These are phyloP conservation scores for Kodamaea leandrae DNA, from an alignment of 805 yeast species.

Conservation along the genomic window DNA sequence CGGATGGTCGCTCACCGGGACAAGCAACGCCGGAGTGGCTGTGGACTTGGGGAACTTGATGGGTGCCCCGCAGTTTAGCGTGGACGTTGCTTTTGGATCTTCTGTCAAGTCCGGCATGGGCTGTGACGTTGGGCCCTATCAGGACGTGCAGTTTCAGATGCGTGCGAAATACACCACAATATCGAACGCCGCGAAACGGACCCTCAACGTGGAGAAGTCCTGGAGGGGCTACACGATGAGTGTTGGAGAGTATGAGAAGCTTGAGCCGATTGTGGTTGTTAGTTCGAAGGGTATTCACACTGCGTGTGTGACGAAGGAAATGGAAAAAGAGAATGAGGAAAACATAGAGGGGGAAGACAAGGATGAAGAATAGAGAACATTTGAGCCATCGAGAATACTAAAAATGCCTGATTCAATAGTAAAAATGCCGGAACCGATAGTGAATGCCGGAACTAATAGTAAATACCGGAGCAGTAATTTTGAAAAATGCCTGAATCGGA, in stretches of 20 bases:
- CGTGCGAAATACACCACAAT: constrained; percentile 5
- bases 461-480: too few relatives aligned
- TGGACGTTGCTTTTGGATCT: background rate
- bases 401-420: too few relatives aligned
- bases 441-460: too few relatives aligned
- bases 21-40: background rate
- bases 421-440: too few relatives aligned
- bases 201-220: constrained; percentile 1
- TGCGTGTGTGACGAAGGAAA: constrained; percentile 12
- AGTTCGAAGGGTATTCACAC: constrained; percentile 5
- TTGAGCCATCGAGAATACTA: too few relatives aligned
- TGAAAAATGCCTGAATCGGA: too few relatives aligned
- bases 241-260: constrained; percentile 8
- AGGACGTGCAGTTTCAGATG: constrained; percentile 10
- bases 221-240: constrained; percentile 4
- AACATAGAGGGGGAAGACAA: too few relatives aligned
- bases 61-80: background rate
- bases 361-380: too few relatives aligned
- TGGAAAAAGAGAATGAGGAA: background rate
- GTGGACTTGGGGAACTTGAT: background rate
- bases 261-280: background rate
- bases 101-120: constrained; percentile 5
- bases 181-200: background rate
- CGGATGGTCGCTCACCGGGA: constrained; percentile 7
- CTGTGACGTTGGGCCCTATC: constrained; percentile 10